Base-by-base conservation (phyloP, 768 basidiomycete genomes). In the Rhizopogon rudus region DNA sequence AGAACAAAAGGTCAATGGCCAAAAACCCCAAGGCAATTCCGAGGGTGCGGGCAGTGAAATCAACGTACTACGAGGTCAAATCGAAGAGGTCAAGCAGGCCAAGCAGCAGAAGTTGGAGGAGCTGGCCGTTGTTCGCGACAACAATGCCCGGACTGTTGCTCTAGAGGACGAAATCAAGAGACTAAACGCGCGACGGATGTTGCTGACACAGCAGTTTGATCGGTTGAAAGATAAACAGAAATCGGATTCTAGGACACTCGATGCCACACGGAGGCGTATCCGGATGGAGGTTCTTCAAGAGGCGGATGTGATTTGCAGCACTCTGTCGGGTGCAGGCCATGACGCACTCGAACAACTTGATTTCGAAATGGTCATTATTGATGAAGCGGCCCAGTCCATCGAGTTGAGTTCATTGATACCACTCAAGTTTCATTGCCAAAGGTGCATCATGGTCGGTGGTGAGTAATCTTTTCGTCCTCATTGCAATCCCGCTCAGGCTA, bases 351-450 rank as follows among this genome's bases (percentile, higher is more conserved):
- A 89, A 54, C 77, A 81, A 37, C 81, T 91, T 59, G 88, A 95
- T 51, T 98, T 98, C 66, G 95, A 97, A 62, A 91, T 96, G 72
- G 81, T 99, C 61, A 86, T 99, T 68, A 96, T 99, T 57, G 97
- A 99, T 65, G 97, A 99, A 70, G 97, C 97, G 1, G 96, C 96
- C 1, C 97, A 99, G 70, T 88, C 95, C 14, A 88, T 98, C 45
- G 97, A 99, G 70, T 78, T 98, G 41, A 93, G 91, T 60, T 92
- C 96, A 7, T 72, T 99, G 57, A 98, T 99, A 55, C 97, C 97
- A 40, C 76, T 99, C 58, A 97, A 91, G 69, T 98, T 93, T 71
- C 81, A 80, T 29, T 89, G 86, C 60, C 78, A 77, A 51, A 82
- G 85, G 31, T 97, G 93, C 65, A 83, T 98, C 55, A 86, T 99